phyloP scores from a whole-genome alignment of 306 rosid species.

The Pachyrhizus erosus region DNA sequence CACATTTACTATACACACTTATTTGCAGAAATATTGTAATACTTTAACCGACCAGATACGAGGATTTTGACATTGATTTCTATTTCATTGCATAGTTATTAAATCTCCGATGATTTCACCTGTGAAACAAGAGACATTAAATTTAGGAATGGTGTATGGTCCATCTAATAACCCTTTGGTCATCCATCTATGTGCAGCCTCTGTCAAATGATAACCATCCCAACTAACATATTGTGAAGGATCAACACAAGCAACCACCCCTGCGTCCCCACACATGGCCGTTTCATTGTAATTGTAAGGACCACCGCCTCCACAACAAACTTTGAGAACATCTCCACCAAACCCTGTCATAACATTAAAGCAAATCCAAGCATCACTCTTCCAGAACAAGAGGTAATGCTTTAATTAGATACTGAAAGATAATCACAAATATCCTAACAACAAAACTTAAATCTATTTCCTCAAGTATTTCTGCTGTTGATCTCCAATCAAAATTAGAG shows the following conservation, averaged over 20 bases:
- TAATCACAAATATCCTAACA: neutral
- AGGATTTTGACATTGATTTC: neutral
- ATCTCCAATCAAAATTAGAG: no score
- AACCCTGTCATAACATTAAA: constrained; percentile 48
- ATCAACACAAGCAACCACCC: constrained; percentile 46
- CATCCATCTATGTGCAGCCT: constrained; percentile 67
- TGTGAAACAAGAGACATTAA: constrained; percentile 17
- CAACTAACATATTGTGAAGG: constrained; percentile 59
- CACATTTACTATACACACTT: neutral
- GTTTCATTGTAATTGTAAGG: constrained; percentile 51
- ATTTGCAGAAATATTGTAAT: no score
- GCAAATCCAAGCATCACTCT: neutral
- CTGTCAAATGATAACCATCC: constrained; percentile 76
- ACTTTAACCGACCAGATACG: neutral
- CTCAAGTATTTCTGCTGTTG: no score
- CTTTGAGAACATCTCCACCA: constrained; percentile 30
- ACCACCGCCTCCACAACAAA: constrained; percentile 59
- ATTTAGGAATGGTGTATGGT: constrained; percentile 47
- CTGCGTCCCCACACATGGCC: constrained; percentile 35
- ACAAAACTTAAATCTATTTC: neutral
- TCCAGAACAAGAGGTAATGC: neutral
- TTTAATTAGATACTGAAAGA: neutral
- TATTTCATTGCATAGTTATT: constrained; percentile 6
- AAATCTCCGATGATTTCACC: constrained; percentile 12
- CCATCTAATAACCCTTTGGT: constrained; percentile 51